Conservation (phyloP, 192 early-diverging fungal species). For the Rhizophagus sp. region DNA sequence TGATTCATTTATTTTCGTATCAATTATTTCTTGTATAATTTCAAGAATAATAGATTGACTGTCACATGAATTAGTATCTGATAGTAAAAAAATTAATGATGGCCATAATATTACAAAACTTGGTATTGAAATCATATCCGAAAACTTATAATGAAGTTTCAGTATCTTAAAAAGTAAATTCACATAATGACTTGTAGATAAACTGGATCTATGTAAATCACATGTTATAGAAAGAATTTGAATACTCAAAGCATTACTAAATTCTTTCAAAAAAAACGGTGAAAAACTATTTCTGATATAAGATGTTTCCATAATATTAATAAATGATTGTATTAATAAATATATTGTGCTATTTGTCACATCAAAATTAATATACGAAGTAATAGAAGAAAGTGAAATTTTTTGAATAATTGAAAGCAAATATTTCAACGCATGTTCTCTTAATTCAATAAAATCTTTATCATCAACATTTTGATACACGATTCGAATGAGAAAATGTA, state of each 20-base stretch:
- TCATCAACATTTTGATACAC: background rate
- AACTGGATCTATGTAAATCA: background rate
- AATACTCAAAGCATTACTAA: background rate
- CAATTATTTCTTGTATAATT: conserved; percentile 32
- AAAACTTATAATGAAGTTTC: background rate
- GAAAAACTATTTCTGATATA: background rate
- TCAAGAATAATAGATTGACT: conserved; percentile 44
- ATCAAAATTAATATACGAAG: background rate
- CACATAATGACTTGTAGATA: conserved; percentile 8
- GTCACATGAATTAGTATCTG: conserved; percentile 47
- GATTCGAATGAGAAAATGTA: background rate
- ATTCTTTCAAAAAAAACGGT: conserved; percentile 1
- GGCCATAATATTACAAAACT: conserved; percentile 37
- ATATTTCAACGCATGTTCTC: conserved; percentile 7
- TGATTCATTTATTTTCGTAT: conserved; percentile 4
- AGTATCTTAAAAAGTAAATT: background rate
- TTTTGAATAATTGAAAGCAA: conserved; percentile 11
- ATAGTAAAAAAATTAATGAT: conserved; percentile 44
- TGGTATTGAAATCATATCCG: background rate
- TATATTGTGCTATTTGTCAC: background rate
- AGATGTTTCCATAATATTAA: background rate
- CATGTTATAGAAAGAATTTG: conserved; percentile 23
- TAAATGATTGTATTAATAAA: conserved; percentile 17
- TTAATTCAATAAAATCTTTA: background rate
- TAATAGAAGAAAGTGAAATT: background rate